Evolutionary conservation across 2,329 filamentous ascomycete genomes (phyloP), one percentile per base, ranked within the genome.

Genomic region (Aspergillus cejpii): DNA sequence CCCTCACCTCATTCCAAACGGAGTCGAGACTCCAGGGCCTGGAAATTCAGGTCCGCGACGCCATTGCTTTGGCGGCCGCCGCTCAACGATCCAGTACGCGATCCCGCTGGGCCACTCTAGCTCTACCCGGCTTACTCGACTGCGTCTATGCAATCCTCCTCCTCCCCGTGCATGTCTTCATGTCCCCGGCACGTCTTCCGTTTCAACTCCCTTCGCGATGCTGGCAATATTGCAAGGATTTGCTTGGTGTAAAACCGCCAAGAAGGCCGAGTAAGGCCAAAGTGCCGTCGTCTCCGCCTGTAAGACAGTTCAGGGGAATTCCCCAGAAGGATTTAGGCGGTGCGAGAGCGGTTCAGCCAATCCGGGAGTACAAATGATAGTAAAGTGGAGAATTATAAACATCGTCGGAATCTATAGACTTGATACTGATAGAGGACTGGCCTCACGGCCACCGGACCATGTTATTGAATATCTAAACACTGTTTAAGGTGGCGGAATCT

Each of bases 21-120:
- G 88, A 95, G 52, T 78, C 81, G 6, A 79, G 85, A 19, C 78
- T 96, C 46, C 77, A 80, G 31, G 77, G 81, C 15, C 72, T 95
- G 3, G 85, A 94, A 52, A 72, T 74, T 0, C 77, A 84, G 27
- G 66, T 94, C 11, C 80, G 83, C 49, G 89, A 95, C 57, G 84
- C 87, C 3, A 76, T 94, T 37, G 79, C 85, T 1, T 72, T 96
- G n/a, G 87, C 87, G 2, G 85, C 85, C 0, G 85, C 84, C 0
- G 86, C 85, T 2, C 68, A 72, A 49, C 58, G 60, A 20, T 53
- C 59, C 1, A 55, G 34, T 11, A 20, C 44, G 12, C 52, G 54
- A 6, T 44, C 42, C 3, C 56, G 57, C 12, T 48, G 50, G 17
- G 60, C 53, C 15, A 57, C 65, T 29, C 48, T 60, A 3, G 51